Evolutionary conservation across 2,329 filamentous ascomycete species (phyloP).

Genomic region (Chrysoporthe deuterocubensis): DNA sequence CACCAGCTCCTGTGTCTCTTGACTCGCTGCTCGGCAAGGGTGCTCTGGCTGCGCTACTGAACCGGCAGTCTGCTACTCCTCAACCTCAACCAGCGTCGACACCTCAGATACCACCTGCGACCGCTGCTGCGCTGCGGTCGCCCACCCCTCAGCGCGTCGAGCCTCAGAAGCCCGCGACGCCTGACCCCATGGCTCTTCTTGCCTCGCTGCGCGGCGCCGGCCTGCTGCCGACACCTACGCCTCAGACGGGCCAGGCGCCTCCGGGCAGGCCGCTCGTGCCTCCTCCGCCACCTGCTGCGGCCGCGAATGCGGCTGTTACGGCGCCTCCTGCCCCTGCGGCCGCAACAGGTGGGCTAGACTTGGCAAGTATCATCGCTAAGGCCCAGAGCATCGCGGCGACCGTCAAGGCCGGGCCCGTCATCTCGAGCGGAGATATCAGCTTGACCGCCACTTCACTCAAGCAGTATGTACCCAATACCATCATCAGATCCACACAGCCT

Average conservation of each 20-base stretch:
- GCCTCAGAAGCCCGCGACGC: constrained; percentile 42
- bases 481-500: neutral
- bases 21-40: constrained; percentile 64
- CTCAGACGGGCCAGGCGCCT: constrained; percentile 45
- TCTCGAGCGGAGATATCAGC: constrained; percentile 49
- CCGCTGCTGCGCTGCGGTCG: constrained; percentile 49
- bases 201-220: constrained; percentile 71
- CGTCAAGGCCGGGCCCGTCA: constrained; percentile 27
- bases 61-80: constrained; percentile 55
- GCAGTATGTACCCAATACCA: constrained; percentile 56
- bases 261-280: constrained; percentile 39
- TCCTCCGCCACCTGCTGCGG: constrained; percentile 34
- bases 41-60: constrained; percentile 62
- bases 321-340: constrained; percentile 1
- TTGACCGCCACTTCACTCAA: constrained; percentile 73
- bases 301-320: neutral
- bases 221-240: constrained; percentile 55
- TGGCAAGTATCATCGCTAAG: constrained; percentile 34
- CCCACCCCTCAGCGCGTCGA: constrained; percentile 51
- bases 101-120: constrained; percentile 35
- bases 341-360: constrained; percentile 33
- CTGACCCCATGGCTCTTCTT: constrained; percentile 63
- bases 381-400: constrained; percentile 29
- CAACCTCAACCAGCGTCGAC: constrained; percentile 47
- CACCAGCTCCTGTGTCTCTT: constrained; percentile 50